Conservation (phyloP, 495 filamentous ascomycete species). For the Cladorrhinum samala region DNA sequence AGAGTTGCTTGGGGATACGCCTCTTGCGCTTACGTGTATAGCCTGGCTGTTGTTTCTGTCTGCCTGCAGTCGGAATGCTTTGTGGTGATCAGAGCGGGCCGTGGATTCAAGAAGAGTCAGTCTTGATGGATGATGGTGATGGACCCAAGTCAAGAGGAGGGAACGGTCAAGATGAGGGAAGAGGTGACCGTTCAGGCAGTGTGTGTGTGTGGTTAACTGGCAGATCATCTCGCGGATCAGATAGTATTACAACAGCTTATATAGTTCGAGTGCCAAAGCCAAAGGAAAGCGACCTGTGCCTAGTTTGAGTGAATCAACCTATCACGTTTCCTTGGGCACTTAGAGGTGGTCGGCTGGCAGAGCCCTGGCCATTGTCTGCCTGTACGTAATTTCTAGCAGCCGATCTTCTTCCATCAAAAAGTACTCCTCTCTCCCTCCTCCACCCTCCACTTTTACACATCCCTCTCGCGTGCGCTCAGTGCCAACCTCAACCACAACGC, state of each 20-base stretch:
- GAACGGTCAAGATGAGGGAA: neutral
- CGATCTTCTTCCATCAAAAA: constrained; percentile 23
- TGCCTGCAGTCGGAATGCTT: too few relatives aligned
- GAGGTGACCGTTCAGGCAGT: neutral
- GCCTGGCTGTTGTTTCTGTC: too few relatives aligned
- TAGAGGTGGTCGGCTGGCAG: constrained; percentile 14
- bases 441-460: constrained; percentile 13
- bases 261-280: constrained; percentile 3
- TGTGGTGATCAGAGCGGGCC: neutral
- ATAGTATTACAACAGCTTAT: constrained; percentile 6
- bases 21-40: too few relatives aligned
- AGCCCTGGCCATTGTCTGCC: constrained; percentile 22
- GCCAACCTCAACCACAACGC: constrained; percentile 12
- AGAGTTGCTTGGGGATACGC: too few relatives aligned
- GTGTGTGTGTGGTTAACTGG: neutral
- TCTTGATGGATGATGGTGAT: constrained; percentile 3
- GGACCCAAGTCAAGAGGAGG: neutral
- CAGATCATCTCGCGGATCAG: constrained; percentile 7
- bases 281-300: neutral
- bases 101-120: neutral
- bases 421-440: constrained; percentile 21
- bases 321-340: constrained; percentile 21
- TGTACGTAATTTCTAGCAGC: constrained; percentile 34
- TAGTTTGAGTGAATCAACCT: constrained; percentile 22
- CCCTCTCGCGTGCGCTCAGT: constrained; percentile 1